These are phyloP conservation scores for Zymoseptoria tritici DNA, from an alignment of 2,329 filamentous ascomycete genomes.

Conservation along the genomic window DNA sequence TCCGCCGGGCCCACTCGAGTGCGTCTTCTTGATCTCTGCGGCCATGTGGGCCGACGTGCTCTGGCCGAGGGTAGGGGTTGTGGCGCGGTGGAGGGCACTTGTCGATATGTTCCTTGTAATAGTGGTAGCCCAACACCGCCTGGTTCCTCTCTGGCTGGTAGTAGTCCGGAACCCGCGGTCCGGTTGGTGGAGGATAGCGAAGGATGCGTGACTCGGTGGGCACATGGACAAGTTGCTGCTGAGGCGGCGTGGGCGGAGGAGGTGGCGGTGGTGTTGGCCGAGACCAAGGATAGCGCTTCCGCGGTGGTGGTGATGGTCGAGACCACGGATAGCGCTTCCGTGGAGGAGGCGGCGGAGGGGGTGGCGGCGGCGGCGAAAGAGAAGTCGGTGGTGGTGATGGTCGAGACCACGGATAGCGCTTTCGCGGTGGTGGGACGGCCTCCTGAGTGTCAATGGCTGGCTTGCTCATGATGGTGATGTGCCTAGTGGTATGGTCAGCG, in stretches of 20 bases:
- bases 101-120: background rate
- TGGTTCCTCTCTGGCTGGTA: too few relatives aligned
- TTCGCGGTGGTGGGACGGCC: too few relatives aligned
- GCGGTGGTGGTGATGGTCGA: too few relatives aligned
- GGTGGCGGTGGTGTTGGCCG: background rate
- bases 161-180: too few relatives aligned
- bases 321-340: too few relatives aligned
- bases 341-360: too few relatives aligned
- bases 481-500: background rate
- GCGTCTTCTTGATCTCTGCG: background rate
- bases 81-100: background rate
- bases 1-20: background rate
- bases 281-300: too few relatives aligned
- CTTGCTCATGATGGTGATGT: background rate
- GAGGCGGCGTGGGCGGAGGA: background rate
- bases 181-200: too few relatives aligned
- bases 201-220: background rate
- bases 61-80: background rate
- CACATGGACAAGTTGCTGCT: background rate
- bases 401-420: too few relatives aligned
- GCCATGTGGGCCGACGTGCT: background rate
- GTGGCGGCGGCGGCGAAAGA: too few relatives aligned
- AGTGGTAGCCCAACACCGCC: background rate
- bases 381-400: too few relatives aligned
- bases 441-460: too few relatives aligned